These are phyloP conservation scores for Emmonsia crescens DNA, from an alignment of 2,329 filamentous ascomycete genomes.

Conservation along the genomic window DNA sequence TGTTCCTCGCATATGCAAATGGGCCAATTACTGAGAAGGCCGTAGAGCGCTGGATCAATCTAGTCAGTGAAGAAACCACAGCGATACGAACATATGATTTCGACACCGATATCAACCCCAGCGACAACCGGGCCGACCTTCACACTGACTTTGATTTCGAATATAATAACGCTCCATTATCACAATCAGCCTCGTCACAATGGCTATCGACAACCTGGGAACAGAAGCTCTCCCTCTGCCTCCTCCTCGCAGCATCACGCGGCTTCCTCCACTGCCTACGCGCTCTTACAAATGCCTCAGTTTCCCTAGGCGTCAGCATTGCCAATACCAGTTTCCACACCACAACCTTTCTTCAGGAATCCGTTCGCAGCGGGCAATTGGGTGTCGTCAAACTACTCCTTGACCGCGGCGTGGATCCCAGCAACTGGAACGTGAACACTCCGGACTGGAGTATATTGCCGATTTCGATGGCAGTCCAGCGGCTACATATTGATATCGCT, in stretches of 20 bases:
- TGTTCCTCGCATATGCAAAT: neutral
- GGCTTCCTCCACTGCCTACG: neutral
- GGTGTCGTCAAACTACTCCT: neutral
- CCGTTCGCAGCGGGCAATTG: neutral
- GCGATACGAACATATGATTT: too few species aligned
- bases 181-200: neutral
- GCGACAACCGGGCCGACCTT: too few species aligned
- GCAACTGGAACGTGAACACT: neutral
- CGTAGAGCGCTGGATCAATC: neutral
- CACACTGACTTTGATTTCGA: neutral
- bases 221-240: neutral
- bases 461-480: neutral
- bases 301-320: neutral
- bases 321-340: neutral
- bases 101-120: too few species aligned
- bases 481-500: neutral
- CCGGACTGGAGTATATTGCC: neutral
- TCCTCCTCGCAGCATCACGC: neutral
- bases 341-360: neutral
- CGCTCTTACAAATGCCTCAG: neutral
- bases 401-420: neutral
- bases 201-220: neutral
- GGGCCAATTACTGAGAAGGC: neutral
- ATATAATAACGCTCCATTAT: neutral
- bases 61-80: neutral